These are phyloP conservation scores for Viridothelium virens DNA, from an alignment of 495 filamentous ascomycete genomes.

Conservation along the genomic window DNA sequence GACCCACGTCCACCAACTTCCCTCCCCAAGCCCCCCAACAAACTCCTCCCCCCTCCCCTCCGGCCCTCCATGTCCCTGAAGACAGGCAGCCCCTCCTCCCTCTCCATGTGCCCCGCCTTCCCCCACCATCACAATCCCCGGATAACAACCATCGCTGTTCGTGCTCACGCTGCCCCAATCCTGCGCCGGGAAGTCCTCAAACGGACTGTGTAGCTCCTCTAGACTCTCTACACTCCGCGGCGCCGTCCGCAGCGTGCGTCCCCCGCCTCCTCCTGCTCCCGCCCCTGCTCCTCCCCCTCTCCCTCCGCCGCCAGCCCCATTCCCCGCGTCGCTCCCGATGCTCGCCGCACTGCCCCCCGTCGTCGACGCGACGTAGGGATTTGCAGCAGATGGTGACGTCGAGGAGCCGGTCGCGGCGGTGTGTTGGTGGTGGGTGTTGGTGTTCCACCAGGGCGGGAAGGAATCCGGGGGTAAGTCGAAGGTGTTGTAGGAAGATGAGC, in stretches of 20 bases:
- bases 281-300: no score
- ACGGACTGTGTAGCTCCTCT: slow-evolving; percentile 22
- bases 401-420: not conserved
- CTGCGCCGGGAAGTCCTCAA: slow-evolving; percentile 25
- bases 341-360: slow-evolving; percentile 48
- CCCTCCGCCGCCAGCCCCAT: no score
- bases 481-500: slow-evolving; percentile 30
- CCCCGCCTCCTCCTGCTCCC: no score
- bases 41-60: not conserved
- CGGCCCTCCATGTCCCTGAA: not conserved
- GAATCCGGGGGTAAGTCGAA: slow-evolving; percentile 38
- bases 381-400: slow-evolving; percentile 18
- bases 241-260: no score
- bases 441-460: slow-evolving; percentile 48
- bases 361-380: slow-evolving; percentile 20
- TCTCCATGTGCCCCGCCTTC: slow-evolving; percentile 34
- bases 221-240: not conserved
- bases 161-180: slow-evolving; percentile 22
- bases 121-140: slow-evolving; percentile 47
- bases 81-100: slow-evolving; percentile 12
- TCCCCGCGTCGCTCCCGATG: slow-evolving; percentile 67
- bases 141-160: slow-evolving; percentile 28
- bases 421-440: slow-evolving; percentile 15
- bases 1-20: slow-evolving; percentile 8
- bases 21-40: not conserved